Conservation (phyloP, 225 moss, liverwort and hornwort species). For the Physcomitrium patens region DNA sequence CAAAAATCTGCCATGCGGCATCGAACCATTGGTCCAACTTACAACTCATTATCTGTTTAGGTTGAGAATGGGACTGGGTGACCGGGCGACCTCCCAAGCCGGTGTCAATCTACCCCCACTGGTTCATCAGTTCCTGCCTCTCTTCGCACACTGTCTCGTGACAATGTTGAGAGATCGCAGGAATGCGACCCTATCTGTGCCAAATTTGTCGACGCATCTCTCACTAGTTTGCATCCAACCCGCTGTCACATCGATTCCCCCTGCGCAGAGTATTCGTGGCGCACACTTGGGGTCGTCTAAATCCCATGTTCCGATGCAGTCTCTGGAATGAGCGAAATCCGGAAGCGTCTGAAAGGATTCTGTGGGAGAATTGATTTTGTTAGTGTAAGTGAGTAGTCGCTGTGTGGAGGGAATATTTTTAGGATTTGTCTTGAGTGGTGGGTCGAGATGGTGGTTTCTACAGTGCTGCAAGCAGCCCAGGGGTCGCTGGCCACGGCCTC, state of each 20-base stretch:
- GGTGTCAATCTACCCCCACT: not conserved
- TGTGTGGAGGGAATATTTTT: not conserved
- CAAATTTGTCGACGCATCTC: not conserved
- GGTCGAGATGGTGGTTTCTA: slow-evolving; percentile 45
- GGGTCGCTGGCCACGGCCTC: slow-evolving; percentile 36
- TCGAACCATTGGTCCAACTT: not conserved
- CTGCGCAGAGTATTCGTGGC: not conserved
- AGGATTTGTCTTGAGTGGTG: not conserved
- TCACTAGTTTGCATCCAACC: not conserved
- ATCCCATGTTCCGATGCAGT: too few relatives aligned
- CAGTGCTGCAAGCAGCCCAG: slow-evolving; percentile 44
- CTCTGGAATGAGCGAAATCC: not conserved
- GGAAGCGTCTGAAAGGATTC: not conserved
- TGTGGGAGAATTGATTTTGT: not conserved
- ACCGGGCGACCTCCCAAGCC: slow-evolving; percentile 31
- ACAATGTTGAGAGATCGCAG: slow-evolving; percentile 20
- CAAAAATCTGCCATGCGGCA: slow-evolving; percentile 13
- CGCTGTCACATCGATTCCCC: not conserved
- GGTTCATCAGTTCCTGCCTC: not conserved
- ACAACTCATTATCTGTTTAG: slow-evolving; percentile 43
- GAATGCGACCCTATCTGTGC: slow-evolving; percentile 20
- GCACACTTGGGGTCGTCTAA: too few relatives aligned
- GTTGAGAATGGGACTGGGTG: not conserved
- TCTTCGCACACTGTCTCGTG: not conserved
- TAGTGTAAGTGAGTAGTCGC: slow-evolving; percentile 10